Conservation (phyloP, 2,329 filamentous ascomycete genomes). For the Coleophoma cylindrospora region DNA sequence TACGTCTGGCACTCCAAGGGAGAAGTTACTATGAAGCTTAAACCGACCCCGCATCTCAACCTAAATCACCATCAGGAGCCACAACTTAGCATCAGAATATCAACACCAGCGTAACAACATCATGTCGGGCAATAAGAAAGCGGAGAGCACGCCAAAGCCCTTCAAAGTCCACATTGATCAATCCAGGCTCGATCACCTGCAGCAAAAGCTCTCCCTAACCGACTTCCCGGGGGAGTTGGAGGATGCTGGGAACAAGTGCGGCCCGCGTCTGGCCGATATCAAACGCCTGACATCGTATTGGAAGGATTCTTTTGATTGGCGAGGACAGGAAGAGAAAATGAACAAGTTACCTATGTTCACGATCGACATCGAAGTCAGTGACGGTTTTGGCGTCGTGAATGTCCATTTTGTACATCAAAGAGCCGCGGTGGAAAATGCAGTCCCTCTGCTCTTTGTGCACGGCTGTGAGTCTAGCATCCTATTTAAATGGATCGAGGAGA, state of each 20-base stretch:
- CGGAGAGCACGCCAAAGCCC: no score
- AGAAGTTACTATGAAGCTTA: no score
- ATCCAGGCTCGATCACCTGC: slow-evolving; percentile 20
- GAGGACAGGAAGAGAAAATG: slow-evolving; percentile 12
- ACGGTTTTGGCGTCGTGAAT: slow-evolving; percentile 52
- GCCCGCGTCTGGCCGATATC: slow-evolving; percentile 7
- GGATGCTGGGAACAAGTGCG: slow-evolving; percentile 9
- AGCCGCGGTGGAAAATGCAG: slow-evolving; percentile 42
- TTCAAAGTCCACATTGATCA: no score
- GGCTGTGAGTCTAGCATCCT: slow-evolving; percentile 42
- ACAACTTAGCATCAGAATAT: no score
- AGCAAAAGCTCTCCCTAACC: slow-evolving; percentile 24
- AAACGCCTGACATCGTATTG: slow-evolving; percentile 10
- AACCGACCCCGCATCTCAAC: no score
- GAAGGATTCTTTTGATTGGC: slow-evolving; percentile 18
- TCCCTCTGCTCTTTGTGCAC: slow-evolving; percentile 65
- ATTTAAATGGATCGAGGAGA: neutral
- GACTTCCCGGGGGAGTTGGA: slow-evolving; percentile 22
- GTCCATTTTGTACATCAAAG: slow-evolving; percentile 61
- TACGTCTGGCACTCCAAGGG: no score
- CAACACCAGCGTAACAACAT: no score
- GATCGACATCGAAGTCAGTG: slow-evolving; percentile 36
- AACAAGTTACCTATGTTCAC: slow-evolving; percentile 22
- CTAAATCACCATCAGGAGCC: no score
- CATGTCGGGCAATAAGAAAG: no score